Base-by-base conservation (phyloP, 2,329 filamentous ascomycete species). In the Tolypocladium endophyticum region DNA sequence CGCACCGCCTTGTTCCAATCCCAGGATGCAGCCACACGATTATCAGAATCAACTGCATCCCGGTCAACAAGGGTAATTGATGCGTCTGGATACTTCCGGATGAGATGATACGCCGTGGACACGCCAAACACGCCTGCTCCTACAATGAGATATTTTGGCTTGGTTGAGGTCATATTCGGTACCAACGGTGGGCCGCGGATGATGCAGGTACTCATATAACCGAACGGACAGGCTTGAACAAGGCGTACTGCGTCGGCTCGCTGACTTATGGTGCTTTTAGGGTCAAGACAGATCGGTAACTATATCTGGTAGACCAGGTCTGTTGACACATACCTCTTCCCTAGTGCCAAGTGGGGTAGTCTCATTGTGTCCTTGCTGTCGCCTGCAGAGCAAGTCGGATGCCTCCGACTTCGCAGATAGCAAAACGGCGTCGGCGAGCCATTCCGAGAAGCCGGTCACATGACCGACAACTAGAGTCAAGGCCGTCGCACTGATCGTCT, bases 1-100 rank as follows among this genome's bases (percentile, higher is more conserved):
- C 87, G 84, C 20, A 89, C 79, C 35, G 88, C 85, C 71, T 89
- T 89, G 75, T 88, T 89, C 80, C 86, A 85, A 73, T 90, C 87
- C 76, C 84, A 87, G 0, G 87, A 89, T 0, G 87, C 87, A 38
- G 85, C 86, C 30, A 78, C 73, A 3, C 75, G 73, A 58, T 68
- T 72, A 0, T 76, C 72, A 1, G 79, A 79, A 30, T 82, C 79
- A 54, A 73, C 77, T 2, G 77, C 74, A 60, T 81, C 76, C 18
- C 82, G 79, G 71, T 88, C 85, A 33, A 88, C 73, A 2, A 88
- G 70, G 1, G 79, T 84, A 58, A 87, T 74, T 2, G 72, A 73
- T 1, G 79, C 79, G 39, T 76, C 66, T 23, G 80, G 76, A 64
- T 81, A 77, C 60, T 74, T 75, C 59, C 76, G 74, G 61, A 81